These are phyloP conservation scores for Colletotrichum ledebouriae DNA, from an alignment of 2,329 filamentous ascomycete genomes.

Conservation along the genomic window DNA sequence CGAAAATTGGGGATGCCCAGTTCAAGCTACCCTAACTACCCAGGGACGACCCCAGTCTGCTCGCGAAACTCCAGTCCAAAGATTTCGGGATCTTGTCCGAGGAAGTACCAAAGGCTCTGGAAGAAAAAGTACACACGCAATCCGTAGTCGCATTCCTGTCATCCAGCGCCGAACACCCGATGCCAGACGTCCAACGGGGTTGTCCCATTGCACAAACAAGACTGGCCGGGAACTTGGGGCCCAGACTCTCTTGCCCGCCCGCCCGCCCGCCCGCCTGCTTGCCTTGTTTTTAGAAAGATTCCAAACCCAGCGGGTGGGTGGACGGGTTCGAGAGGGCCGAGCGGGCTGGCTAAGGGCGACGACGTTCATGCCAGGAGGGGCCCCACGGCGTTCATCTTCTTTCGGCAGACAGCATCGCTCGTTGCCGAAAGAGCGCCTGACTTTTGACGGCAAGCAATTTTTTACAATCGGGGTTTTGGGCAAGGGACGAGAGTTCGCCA, in stretches of 20 bases:
- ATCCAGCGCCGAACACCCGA: background rate
- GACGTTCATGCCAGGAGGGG: constrained; percentile 12
- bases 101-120: background rate
- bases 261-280: background rate
- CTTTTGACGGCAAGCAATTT: no score
- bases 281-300: constrained; percentile 27
- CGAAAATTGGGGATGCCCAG: constrained; percentile 12
- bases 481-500: no score
- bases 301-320: constrained; percentile 7
- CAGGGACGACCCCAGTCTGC: constrained; percentile 29
- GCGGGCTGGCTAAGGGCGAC: background rate
- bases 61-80: constrained; percentile 7
- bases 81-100: background rate
- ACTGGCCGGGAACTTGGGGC: background rate
- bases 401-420: background rate
- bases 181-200: constrained; percentile 24
- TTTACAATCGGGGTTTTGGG: no score
- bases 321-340: constrained; percentile 9
- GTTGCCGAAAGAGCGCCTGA: no score
- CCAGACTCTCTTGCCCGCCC: background rate
- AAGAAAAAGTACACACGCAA: background rate
- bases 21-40: background rate
- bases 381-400: background rate
- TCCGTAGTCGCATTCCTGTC: constrained; percentile 12
- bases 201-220: constrained; percentile 2